phyloP scores from a whole-genome alignment of 306 rosid species.

The Potentilla sterilis region DNA sequence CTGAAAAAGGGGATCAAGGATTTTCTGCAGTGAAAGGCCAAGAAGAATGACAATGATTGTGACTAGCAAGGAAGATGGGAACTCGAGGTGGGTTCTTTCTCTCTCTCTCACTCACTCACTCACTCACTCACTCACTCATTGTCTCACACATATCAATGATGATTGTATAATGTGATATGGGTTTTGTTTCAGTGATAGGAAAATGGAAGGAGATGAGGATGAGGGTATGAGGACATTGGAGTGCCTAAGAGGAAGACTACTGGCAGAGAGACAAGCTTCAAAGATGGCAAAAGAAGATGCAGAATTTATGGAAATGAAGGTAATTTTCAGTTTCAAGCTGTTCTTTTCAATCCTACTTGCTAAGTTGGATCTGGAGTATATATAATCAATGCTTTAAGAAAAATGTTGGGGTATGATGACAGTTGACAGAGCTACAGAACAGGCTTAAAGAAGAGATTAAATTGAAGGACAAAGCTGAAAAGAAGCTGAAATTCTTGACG shows the following conservation, averaged over 20 bases:
- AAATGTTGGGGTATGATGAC: conserved; percentile 8
- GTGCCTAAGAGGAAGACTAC: conserved; percentile 80
- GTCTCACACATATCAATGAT: neutral
- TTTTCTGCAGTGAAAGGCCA: conserved; percentile 27
- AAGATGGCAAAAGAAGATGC: conserved; percentile 60
- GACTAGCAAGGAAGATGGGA: conserved; percentile 31
- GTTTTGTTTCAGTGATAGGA: conserved; percentile 41
- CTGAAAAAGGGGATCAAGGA: conserved; percentile 31
- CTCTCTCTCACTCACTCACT: conserved; percentile 25
- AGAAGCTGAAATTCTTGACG: conserved; percentile 56
- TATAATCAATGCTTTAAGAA: neutral
- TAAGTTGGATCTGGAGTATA: neutral
- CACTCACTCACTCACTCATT: conserved; percentile 6
- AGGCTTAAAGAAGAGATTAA: conserved; percentile 54
- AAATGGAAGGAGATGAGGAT: conserved; percentile 48
- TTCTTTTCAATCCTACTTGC: neutral
- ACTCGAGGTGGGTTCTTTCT: conserved; percentile 45
- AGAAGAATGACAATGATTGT: conserved; percentile 29
- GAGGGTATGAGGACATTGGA: conserved; percentile 60
- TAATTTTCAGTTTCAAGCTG: conserved; percentile 11
- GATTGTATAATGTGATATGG: conserved; percentile 29
- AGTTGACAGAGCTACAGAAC: conserved; percentile 69
- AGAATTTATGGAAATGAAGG: conserved; percentile 61
- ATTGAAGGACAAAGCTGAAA: conserved; percentile 64
- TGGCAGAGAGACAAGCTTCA: conserved; percentile 90